These are phyloP conservation scores for Leccinum uliginosum DNA, from an alignment of 768 basidiomycete species.

Conservation along the genomic window DNA sequence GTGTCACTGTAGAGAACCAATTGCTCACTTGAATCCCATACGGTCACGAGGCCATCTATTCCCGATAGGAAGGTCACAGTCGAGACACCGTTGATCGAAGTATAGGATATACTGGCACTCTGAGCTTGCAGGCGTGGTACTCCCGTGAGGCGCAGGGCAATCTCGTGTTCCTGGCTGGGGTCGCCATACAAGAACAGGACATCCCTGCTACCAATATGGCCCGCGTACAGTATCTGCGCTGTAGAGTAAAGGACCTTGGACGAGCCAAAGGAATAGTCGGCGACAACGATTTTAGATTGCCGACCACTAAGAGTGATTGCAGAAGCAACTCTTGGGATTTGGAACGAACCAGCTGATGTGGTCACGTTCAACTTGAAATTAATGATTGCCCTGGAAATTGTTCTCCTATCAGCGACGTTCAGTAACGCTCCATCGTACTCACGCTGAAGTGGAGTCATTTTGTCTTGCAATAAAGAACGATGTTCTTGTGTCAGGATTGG, in stretches of 20 bases:
- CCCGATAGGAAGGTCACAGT: slow-evolving; percentile 55
- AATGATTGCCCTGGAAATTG: slow-evolving; percentile 24
- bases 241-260: slow-evolving; percentile 66
- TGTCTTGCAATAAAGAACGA: slow-evolving; percentile 73
- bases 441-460: slow-evolving; percentile 63
- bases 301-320: slow-evolving; percentile 61
- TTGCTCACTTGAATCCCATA: slow-evolving; percentile 65
- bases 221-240: slow-evolving; percentile 66
- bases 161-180: slow-evolving; percentile 51
- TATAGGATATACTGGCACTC: slow-evolving; percentile 23
- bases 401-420: not conserved
- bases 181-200: slow-evolving; percentile 62
- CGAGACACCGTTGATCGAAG: slow-evolving; percentile 29
- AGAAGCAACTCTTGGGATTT: slow-evolving; percentile 51
- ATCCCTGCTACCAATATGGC: slow-evolving; percentile 56
- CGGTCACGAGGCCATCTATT: slow-evolving; percentile 50
- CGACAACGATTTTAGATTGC: slow-evolving; percentile 69
- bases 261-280: slow-evolving; percentile 68
- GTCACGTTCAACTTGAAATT: slow-evolving; percentile 59
- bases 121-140: slow-evolving; percentile 37
- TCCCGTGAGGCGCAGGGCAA: slow-evolving; percentile 43
- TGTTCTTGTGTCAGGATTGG: slow-evolving; percentile 62
- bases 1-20: slow-evolving; percentile 68
- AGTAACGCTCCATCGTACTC: slow-evolving; percentile 19
- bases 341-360: slow-evolving; percentile 47